Conservation (phyloP, 257 asterid genomes). For the Gentiana dahurica region DNA sequence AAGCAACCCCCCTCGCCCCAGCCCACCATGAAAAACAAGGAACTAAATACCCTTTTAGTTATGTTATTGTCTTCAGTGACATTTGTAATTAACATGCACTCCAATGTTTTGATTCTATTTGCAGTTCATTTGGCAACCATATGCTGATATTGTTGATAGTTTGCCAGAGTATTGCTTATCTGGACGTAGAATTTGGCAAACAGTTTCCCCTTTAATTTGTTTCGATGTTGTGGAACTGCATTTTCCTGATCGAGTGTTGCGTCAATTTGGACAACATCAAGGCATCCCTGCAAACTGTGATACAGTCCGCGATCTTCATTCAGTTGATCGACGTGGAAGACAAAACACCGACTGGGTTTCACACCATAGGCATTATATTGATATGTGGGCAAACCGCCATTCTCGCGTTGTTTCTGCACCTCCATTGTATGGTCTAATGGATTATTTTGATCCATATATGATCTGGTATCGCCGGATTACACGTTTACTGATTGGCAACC, state of each 20-base stretch:
- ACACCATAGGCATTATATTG: conserved; percentile 60
- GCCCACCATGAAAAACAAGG: no score
- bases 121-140: conserved; percentile 70
- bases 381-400: conserved; percentile 55
- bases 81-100: no score
- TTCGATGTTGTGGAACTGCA: conserved; percentile 71
- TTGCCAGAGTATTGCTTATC: conserved; percentile 66
- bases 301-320: conserved; percentile 59
- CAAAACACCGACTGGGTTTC: conserved; percentile 79
- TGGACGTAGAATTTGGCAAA: conserved; percentile 57
- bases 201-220: conserved; percentile 68
- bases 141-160: conserved; percentile 42
- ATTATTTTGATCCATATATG: conserved; percentile 58
- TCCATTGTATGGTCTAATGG: conserved; percentile 37
- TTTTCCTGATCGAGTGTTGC: conserved; percentile 67
- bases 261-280: conserved; percentile 67
- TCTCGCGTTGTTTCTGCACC: conserved; percentile 34
- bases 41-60: no score
- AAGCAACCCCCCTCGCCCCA: background rate
- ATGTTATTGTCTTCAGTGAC: no score
- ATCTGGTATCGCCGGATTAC: conserved; percentile 58
- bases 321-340: conserved; percentile 72
- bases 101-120: background rate
- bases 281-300: conserved; percentile 49
- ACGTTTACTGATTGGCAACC: conserved; percentile 65